Base-by-base conservation (phyloP, 2,329 filamentous ascomycete genomes). In the Teratosphaeria viscida region DNA sequence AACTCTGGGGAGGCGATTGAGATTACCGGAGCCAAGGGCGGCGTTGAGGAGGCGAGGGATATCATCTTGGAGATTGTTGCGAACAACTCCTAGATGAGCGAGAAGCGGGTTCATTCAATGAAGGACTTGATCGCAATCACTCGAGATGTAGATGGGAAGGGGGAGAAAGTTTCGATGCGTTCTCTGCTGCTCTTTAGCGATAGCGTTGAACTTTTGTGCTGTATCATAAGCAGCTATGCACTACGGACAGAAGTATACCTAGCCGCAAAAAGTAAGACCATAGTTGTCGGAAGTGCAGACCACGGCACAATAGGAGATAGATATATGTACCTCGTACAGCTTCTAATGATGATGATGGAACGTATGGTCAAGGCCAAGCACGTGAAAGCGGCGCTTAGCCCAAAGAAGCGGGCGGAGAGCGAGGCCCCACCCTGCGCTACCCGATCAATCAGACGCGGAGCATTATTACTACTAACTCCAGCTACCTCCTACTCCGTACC, bases 11-110 rank as follows among this genome's bases (percentile, higher is more conserved):
- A 96, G 74, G 90, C 92, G 3, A 96, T 99, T 72, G 90, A 96
- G 78, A 88, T 99, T 68, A 80, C 87, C 39, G 94, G 94, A 47
- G 83, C 81, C 59, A 83, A 83, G 70, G 88, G 90, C 16, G 90
- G 89, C 12, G 85, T 95, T 43, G 90, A 96, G 75, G 82, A 88
- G 73, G 94, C 94, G 56, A 91, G 88, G 77, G 86, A 95, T 61
- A 80, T 95, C 72, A 96, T 99, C 62, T 77, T 99, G 62, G 85
- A 90, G 61, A 89, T 91, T 64, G 88, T 97, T 66, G 66, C 62
- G 73, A 70, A 54, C 70, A 75, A 64, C 72, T 71, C 67, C 57
- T 66, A 60, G 19, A 49, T 4, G 19, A 10, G 43, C 2, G 5
- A 23, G 5, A 49, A 8, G 8, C 43, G 8, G 43, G 6, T 23